Base-by-base conservation (phyloP, 139 green algal genomes). In the Tetradesmus obliquus region DNA sequence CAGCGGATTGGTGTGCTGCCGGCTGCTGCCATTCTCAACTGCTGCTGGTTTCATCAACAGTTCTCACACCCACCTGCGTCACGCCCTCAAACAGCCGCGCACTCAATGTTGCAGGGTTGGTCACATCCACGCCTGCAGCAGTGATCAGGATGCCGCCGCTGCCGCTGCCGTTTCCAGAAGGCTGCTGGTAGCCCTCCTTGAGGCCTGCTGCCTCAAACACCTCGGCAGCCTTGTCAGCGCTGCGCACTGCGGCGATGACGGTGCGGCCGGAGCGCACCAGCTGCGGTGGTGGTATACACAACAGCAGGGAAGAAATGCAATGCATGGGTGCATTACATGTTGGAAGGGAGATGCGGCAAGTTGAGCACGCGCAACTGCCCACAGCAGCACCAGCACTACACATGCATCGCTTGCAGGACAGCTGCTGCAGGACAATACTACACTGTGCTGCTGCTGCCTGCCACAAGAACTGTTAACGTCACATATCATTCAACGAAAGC, bases 61-160 rank as follows among this genome's bases (percentile, higher is more conserved):
- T 72, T 72, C 22, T 22, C 8, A 20, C 0, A 3, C 94, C 2
- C 57, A 96, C 95, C 93, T 98, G 97, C 7, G 92, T 95, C 0
- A 98, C 97, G 3, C 97, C 97, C 79, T 94, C 54, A 93, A 97
- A 98, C 13, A 98, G 91, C 32, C 94, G 92, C 0, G 91, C 54
- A 8, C 79, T 95, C 20, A 99, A 87, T 1, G 93, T 96, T 3
- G 92, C 91, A 20, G 91, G n/a, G 8, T 95, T 88, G 19, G 96
- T 97, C 54, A 98, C 92, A 86, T 99, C 97, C 1, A 98, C 93
- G 54, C 94, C 93, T 0, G 66, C 82, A 84, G 97, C 95, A 12
- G 97, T 66, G 53, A 97, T 96, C 83, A 99, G 92, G 15, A 95
- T 95, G 54, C 96, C 95, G 10, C 89, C 87, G 22, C 51, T 53